Evolutionary conservation across 768 basidiomycete genomes (phyloP), one percentile per base, ranked within the genome.

Genomic region (Tricholoma furcatifolium): DNA sequence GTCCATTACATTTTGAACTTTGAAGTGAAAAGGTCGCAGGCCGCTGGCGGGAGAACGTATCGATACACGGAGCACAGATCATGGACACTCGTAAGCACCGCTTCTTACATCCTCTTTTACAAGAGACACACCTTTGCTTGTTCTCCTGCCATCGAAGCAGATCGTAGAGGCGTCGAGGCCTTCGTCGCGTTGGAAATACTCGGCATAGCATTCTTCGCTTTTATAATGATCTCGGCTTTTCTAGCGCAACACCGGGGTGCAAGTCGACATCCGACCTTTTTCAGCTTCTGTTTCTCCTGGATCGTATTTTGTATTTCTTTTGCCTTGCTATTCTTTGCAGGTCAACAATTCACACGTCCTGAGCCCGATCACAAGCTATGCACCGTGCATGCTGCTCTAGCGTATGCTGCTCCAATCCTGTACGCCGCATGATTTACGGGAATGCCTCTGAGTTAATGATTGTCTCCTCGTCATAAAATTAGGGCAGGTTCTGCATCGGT

Each of bases 231-330:
- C 12, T 56, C 68, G 7, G 70, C 70, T 9, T 53, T 62, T 32
- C 48, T 70, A 23, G 65, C 59, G 21, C 60, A 63, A 34, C 50
- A 40, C 3, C 53, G 57, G 2, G 52, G 49, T 14, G 55, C 63
- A 10, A 67, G 65, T 35, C 60, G 73, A 18, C 66, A 69, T 54
- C 56, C 65, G 15, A 67, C 69, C 11, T 73, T 69, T 61, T 71
- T 68, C 53, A 70, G 66, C 56, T 73, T 72, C 48, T 67, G 67
- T 53, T 44, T 67, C 20, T 63, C 68, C 2, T 74, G 72, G 72
- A 66, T 69, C 15, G 56, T 70, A 9, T 72, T 65, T 38, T 67
- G 70, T 27, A 27, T 68, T 30, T 72, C 71, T 9, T 73, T 70
- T 57, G 57, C 64, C 6, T 55, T 74, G 38, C 61, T 72, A 20